Evolutionary conservation across 2,329 filamentous ascomycete species (phyloP).

Genomic region (Conoideocrella luteorostrata): DNA sequence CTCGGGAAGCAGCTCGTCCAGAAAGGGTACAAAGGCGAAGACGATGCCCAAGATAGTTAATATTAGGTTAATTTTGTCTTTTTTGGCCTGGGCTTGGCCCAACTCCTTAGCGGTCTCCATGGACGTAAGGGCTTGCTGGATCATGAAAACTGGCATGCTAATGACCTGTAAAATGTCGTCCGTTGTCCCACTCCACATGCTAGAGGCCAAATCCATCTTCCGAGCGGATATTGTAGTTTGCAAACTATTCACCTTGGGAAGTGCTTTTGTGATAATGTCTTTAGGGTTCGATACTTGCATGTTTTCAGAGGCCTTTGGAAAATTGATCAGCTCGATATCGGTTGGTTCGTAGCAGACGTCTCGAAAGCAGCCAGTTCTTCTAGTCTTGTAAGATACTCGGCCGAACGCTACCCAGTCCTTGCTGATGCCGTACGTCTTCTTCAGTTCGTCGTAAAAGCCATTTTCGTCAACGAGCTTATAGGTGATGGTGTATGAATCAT

Average conservation of each 20-base stretch:
- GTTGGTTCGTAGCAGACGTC: not conserved
- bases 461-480: not conserved
- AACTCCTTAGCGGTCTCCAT: not conserved
- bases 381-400: not conserved
- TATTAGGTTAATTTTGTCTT: not conserved
- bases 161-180: slow-evolving; percentile 3
- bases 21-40: slow-evolving; percentile 1
- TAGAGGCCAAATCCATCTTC: not conserved
- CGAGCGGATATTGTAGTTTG: not conserved
- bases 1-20: not conserved
- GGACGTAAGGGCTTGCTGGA: not conserved
- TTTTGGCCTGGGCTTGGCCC: not conserved
- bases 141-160: slow-evolving; percentile 7
- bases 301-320: slow-evolving; percentile 1
- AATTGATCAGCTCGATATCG: not conserved
- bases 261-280: slow-evolving; percentile 4
- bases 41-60: not conserved
- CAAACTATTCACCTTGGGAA: slow-evolving; percentile 5
- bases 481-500: not conserved
- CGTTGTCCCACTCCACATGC: not conserved
- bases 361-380: not conserved
- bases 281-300: slow-evolving; percentile 8
- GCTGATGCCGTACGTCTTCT: not conserved
- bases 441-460: slow-evolving; percentile 1
- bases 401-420: not conserved